These are phyloP conservation scores for Wickerhamiella cacticola DNA, from an alignment of 805 yeast species.

Conservation along the genomic window DNA sequence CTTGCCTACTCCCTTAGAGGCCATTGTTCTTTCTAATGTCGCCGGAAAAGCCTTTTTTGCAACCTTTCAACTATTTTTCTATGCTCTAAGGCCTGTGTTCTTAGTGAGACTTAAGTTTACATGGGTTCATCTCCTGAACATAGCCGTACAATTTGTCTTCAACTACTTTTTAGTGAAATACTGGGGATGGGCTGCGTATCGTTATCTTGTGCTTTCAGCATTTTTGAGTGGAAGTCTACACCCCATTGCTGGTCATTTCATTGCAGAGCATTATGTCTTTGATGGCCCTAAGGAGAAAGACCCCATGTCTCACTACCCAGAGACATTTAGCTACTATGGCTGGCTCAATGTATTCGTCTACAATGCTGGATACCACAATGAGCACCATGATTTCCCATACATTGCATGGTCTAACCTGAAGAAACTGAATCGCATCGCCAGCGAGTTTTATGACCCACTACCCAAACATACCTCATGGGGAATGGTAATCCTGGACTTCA, in stretches of 20 bases:
- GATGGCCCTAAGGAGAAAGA: slow-evolving; percentile 23
- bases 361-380: slow-evolving; percentile 91
- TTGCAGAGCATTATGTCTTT: slow-evolving; percentile 83
- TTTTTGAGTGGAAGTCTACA: slow-evolving; percentile 85
- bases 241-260: slow-evolving; percentile 91
- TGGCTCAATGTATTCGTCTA: slow-evolving; percentile 63
- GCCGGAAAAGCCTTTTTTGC: slow-evolving; percentile 86
- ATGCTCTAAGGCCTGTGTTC: slow-evolving; percentile 83
- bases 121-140: slow-evolving; percentile 58
- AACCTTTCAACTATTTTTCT: slow-evolving; percentile 76
- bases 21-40: slow-evolving; percentile 56
- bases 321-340: slow-evolving; percentile 85
- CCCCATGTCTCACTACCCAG: slow-evolving; percentile 34
- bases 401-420: slow-evolving; percentile 80
- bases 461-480: slow-evolving; percentile 73
- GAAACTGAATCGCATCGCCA: slow-evolving; percentile 49
- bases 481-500: slow-evolving; percentile 59
- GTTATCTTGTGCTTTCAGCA: slow-evolving; percentile 61
- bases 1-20: slow-evolving; percentile 71
- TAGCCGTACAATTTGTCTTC: slow-evolving; percentile 43
- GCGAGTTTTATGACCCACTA: slow-evolving; percentile 69
- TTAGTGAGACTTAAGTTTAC: slow-evolving; percentile 66
- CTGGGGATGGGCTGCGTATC: slow-evolving; percentile 55
- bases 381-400: slow-evolving; percentile 92
- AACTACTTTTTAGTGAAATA: slow-evolving; percentile 45